A percentile compares a stretch with the other conserved stretches of the same genome.
Conservation (phyloP, 352 stramenopile species). For the Heterotrichella gracilis region DNA sequence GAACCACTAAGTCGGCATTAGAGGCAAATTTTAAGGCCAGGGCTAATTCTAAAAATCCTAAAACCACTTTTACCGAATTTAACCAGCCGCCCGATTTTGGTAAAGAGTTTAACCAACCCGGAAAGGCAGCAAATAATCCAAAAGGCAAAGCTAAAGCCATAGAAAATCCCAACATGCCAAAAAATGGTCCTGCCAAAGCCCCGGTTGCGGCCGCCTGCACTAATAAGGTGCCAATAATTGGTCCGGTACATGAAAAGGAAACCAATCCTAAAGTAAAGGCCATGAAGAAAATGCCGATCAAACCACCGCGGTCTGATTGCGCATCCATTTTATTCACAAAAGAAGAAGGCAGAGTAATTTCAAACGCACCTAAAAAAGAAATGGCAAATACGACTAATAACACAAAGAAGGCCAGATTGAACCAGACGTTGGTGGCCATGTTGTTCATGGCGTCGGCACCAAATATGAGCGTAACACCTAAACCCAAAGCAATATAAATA, state of each 20-base stretch:
- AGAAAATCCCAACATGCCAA: neutral
- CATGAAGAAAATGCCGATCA: constrained; percentile 6
- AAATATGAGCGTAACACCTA: neutral
- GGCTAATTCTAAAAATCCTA: neutral
- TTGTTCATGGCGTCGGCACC: neutral
- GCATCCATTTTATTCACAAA: constrained; percentile 8
- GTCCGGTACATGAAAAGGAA: neutral
- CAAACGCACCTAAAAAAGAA: neutral
- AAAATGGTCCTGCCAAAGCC: neutral
- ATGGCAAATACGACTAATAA: constrained; percentile 1
- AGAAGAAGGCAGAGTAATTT: neutral
- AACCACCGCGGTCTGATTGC: neutral
- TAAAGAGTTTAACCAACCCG: constrained; percentile 3
- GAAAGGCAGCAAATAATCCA: neutral
- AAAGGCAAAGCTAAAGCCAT: neutral
- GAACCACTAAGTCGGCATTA: neutral
- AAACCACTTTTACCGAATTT: neutral
- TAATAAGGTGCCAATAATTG: neutral
- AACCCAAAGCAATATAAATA: neutral
- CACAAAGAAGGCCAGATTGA: neutral
- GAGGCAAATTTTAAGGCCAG: neutral
- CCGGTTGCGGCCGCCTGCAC: neutral
- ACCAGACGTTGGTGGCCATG: neutral
- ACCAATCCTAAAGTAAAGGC: neutral
- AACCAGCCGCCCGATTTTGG: neutral